phyloP scores from a whole-genome alignment of 2,329 filamentous ascomycete species.

The Nigrospora sphaerica region DNA sequence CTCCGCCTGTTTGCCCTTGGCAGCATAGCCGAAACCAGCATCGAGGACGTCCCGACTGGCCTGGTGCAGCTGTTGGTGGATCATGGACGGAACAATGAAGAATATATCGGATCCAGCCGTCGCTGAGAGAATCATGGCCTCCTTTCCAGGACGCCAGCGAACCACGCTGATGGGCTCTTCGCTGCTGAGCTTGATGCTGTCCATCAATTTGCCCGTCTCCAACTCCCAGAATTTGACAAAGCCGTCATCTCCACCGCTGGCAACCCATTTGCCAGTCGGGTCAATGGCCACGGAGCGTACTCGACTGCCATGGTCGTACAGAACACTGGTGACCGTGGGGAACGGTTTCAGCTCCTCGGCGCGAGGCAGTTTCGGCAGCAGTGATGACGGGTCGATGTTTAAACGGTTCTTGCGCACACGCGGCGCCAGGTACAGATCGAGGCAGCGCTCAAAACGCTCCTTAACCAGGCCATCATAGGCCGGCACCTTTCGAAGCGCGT shows the following conservation, averaged over 20 bases:
- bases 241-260: constrained; percentile 90
- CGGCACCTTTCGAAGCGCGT: constrained; percentile 82
- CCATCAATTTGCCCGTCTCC: constrained; percentile 78
- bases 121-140: constrained; percentile 74
- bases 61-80: constrained; percentile 67
- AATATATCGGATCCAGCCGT: constrained; percentile 80
- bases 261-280: constrained; percentile 77
- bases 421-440: constrained; percentile 93
- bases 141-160: constrained; percentile 80
- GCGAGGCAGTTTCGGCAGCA: constrained; percentile 86
- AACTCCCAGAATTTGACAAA: constrained; percentile 88
- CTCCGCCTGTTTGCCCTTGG: constrained; percentile 52
- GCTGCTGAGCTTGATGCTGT: constrained; percentile 63
- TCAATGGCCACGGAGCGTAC: constrained; percentile 82
- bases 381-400: constrained; percentile 90
- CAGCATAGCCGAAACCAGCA: constrained; percentile 89
- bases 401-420: constrained; percentile 87
- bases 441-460: constrained; percentile 89
- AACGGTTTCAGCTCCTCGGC: constrained; percentile 93
- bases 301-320: constrained; percentile 86
- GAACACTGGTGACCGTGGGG: constrained; percentile 79
- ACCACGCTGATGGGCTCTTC: constrained; percentile 80
- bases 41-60: constrained; percentile 72
- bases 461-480: constrained; percentile 88
- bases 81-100: constrained; percentile 69